These are phyloP conservation scores for Alternaria triticina DNA, from an alignment of 2,329 filamentous ascomycete species.

Conservation along the genomic window DNA sequence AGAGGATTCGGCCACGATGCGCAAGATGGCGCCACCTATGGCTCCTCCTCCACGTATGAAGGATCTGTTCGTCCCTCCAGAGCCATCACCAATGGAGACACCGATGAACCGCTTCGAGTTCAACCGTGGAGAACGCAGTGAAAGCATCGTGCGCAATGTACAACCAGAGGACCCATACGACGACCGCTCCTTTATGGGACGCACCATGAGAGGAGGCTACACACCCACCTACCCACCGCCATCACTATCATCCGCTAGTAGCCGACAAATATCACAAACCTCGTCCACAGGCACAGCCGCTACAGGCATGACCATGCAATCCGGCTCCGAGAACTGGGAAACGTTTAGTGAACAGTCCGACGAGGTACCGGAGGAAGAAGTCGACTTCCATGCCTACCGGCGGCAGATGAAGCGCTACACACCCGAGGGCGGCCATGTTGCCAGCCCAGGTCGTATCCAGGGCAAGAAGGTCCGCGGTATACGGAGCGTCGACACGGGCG, in stretches of 20 bases:
- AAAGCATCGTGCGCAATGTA: conserved; percentile 65
- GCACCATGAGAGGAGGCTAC: conserved; percentile 37
- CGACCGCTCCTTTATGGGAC: conserved; percentile 52
- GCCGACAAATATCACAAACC: conserved; percentile 72
- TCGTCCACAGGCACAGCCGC: conserved; percentile 57
- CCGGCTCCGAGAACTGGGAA: conserved; percentile 96
- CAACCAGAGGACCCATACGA: conserved; percentile 86
- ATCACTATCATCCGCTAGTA: conserved; percentile 41
- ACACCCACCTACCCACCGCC: conserved; percentile 30
- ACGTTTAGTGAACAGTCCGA: conserved; percentile 88
- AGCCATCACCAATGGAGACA: conserved; percentile 48
- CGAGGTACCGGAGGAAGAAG: conserved; percentile 68
- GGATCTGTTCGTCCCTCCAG: conserved; percentile 69
- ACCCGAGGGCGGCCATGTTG: conserved; percentile 45
- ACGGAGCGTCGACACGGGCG: conserved; percentile 53
- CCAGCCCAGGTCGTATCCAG: conserved; percentile 40
- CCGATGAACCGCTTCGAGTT: conserved; percentile 50
- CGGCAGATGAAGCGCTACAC: conserved; percentile 70
- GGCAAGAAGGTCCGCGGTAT: conserved; percentile 52
- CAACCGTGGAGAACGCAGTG: conserved; percentile 56
- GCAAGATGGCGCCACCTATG: conserved; percentile 54
- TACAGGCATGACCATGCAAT: conserved; percentile 66
- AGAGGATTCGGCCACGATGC: conserved; percentile 39
- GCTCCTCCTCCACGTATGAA: conserved; percentile 89
- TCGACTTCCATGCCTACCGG: conserved; percentile 79